Evolutionary conservation across 768 basidiomycete species (phyloP), one percentile per base, ranked within the genome.

Genomic region (Trametes cubensis): DNA sequence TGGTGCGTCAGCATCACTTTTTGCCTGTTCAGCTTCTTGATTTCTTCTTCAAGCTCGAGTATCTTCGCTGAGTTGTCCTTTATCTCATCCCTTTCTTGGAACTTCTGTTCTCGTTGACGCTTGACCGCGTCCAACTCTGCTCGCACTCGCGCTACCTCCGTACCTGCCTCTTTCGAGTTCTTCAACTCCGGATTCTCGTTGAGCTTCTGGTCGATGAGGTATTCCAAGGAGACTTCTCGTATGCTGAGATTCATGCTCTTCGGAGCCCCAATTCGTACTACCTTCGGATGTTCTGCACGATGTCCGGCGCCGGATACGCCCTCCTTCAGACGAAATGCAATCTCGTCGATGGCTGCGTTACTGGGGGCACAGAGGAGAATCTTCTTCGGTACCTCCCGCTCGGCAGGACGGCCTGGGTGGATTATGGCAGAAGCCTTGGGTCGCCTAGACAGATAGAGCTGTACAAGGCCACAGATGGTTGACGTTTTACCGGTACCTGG

Each of bases 401-500:
- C 81, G 30, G 72, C 71, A 15, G 76, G 75, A 55, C 72, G 77
- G 21, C 86, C 85, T 28, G 79, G 79, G 13, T 83, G 75, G 52
- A 87, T 81, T 21, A 81, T 67, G 11, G 83, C 80, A 25, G 82
- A 75, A 1, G 83, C 72, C 38, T 73, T 75, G 13, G 76, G 73
- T 7, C 90, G 87, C 41, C 78, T 81, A 2, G 88, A 83, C 41
- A 97, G 72, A 70, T 90, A 94, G 4, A 88, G 84, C 44, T 92
- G 87, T 6, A 97, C 90, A n/a, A 99, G 80, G 21, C 93, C 94
- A 67, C 94, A 94, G 64, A 99, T 98, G 1, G 97, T 99, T 21
- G 93, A 96, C 10, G 97, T 99, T 77, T 99, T 99, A 14, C 97
- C 97, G 0, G 97, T 99, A 57, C 97, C 97, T 1, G 97, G 97